These are phyloP conservation scores for Infundibulicybe gibba DNA, from an alignment of 768 basidiomycete genomes.

Conservation along the genomic window DNA sequence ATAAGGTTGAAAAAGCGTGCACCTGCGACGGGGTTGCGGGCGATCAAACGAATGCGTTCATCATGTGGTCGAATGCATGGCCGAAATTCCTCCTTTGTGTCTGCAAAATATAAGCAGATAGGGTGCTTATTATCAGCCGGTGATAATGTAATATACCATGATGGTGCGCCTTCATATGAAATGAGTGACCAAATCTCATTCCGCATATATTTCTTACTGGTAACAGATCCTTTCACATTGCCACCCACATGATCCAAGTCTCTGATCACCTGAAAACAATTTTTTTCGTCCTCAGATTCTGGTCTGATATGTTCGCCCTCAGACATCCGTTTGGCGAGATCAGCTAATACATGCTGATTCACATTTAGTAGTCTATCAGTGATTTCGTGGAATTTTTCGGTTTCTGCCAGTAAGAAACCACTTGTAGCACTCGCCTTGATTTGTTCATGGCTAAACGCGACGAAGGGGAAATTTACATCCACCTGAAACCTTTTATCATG, in stretches of 20 bases:
- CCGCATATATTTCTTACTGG: slow-evolving; percentile 20
- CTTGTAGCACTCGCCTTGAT: slow-evolving; percentile 21
- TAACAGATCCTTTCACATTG: slow-evolving; percentile 22
- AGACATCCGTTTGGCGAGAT: slow-evolving; percentile 14
- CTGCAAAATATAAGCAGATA: slow-evolving; percentile 28
- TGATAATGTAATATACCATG: slow-evolving; percentile 31
- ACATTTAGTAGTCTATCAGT: slow-evolving; percentile 14
- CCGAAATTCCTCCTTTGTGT: slow-evolving; percentile 11
- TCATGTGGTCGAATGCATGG: slow-evolving; percentile 6
- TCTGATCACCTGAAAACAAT: slow-evolving; percentile 27
- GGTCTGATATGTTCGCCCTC: slow-evolving; percentile 10
- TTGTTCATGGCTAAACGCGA: slow-evolving; percentile 37
- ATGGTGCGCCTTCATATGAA: slow-evolving; percentile 14
- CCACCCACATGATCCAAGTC: slow-evolving; percentile 31
- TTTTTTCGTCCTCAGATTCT: slow-evolving; percentile 19
- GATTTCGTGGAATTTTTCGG: slow-evolving; percentile 19
- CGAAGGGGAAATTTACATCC: slow-evolving; percentile 31
- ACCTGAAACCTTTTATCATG: slow-evolving; percentile 34
- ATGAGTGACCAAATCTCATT: slow-evolving; percentile 26
- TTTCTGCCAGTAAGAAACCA: slow-evolving; percentile 23
- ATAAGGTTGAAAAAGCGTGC: slow-evolving; percentile 29
- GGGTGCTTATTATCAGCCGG: slow-evolving; percentile 26
- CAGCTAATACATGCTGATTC: slow-evolving; percentile 14
- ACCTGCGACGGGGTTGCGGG: slow-evolving; percentile 23
- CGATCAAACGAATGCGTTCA: slow-evolving; percentile 9